Evolutionary conservation across 73 alveolate species (phyloP), one percentile per base, ranked within the genome.

Genomic region (Paramecium biaurelia): DNA sequence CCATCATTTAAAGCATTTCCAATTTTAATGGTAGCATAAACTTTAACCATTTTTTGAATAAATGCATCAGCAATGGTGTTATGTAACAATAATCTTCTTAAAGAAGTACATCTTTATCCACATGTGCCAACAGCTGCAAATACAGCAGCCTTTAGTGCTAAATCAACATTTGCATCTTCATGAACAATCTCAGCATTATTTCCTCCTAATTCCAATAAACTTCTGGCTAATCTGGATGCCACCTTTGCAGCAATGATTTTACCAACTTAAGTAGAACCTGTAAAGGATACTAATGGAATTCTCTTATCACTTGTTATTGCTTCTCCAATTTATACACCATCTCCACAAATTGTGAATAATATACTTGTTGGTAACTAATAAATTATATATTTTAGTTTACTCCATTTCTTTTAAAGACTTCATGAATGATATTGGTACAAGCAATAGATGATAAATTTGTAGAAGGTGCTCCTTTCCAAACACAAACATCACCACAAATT

Each of bases 71-170:
- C 90, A 79, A 79, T 79, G 32, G 34, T 18, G 8, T 79, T 26
- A 14, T 79, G 72, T 79, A 79, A 45, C 28, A 79, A 42, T 15
- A 96, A 92, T 92, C 99, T 90, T 93, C 99, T 95, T 57, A 96
- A 72, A 26, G 96, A 58, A n/a, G 99, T 97, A 93, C 99, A 97
- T 89, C 99, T 93, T 76, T 97, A 95, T 20, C 99, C 99, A 49
- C 96, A 95, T 58, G 99, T 97, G 4, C 99, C 99, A 34, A 97
- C 98, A 14, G 98, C 97, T 15, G 97, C 98, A 92, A 97, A 97
- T 24, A 95, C 94, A 37, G 96, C 93, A 14, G 96, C 96, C 79
- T 96, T 92, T 7, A 97, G 92, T 11, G 99, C 98, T 26, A 97
- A 86, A 30, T 96, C 98, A 12, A 93, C 82, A 72, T 97, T 93